phyloP scores from a whole-genome alignment of 2,329 filamentous ascomycete species.

The Ceratocystis albifundus region DNA sequence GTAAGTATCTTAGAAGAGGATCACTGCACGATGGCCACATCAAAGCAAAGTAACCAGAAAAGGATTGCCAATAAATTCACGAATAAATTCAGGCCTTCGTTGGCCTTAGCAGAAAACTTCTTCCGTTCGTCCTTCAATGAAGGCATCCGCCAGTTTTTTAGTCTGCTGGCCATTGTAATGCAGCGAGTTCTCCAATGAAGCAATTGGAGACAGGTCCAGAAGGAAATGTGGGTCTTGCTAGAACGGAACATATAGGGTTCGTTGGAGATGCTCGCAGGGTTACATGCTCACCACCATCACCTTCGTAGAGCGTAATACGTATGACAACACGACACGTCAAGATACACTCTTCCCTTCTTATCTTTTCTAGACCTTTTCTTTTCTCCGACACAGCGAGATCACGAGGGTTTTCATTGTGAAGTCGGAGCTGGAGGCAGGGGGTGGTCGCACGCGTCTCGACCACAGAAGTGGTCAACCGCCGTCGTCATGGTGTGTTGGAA shows the following conservation, averaged over 20 bases:
- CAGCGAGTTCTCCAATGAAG: background rate
- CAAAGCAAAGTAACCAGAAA: background rate
- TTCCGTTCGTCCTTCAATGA: slow-evolving; percentile 9
- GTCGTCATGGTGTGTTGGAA: too few relatives aligned
- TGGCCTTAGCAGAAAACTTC: background rate
- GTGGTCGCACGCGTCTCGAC: too few relatives aligned
- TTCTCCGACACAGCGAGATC: too few relatives aligned
- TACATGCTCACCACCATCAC: background rate
- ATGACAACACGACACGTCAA: too few relatives aligned
- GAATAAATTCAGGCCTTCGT: background rate
- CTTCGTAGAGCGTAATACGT: too few relatives aligned
- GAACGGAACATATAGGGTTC: background rate
- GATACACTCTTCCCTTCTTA: too few relatives aligned
- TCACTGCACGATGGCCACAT: background rate
- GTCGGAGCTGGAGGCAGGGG: too few relatives aligned
- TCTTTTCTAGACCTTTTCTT: too few relatives aligned
- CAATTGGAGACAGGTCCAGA: too few relatives aligned
- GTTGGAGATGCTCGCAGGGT: background rate
- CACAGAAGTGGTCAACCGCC: too few relatives aligned
- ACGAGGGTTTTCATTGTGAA: too few relatives aligned
- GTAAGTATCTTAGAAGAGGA: background rate
- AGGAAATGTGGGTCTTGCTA: too few relatives aligned
- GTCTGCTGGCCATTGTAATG: background rate
- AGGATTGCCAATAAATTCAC: background rate
- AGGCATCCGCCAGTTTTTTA: background rate